Base-by-base conservation (phyloP, 2,329 filamentous ascomycete genomes). In the Claviceps monticola region DNA sequence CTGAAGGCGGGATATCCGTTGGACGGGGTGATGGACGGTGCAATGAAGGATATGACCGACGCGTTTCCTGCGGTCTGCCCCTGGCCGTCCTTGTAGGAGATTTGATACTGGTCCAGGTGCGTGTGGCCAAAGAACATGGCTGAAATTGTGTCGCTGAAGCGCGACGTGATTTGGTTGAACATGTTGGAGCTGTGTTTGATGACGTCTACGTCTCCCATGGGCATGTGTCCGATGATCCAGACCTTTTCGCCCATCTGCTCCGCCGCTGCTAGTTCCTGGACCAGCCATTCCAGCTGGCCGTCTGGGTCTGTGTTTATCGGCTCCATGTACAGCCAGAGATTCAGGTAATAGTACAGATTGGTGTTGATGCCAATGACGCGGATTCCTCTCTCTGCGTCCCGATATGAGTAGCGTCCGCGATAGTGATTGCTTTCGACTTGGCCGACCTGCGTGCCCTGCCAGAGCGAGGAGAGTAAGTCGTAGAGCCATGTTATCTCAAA, bases 341-440 rank as follows among this genome's bases (percentile, higher is more conserved):
- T 80, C 51, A 71, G 63, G 19, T 67, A 70, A 61, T 80, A 80
- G 63, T 74, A 79, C 54, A 79, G 61, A 58, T 79, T 77, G 26
- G 74, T 79, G 65, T 76, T 80, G 56, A 80, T 64, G 4, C 75
- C 78, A 59, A 80, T 78, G 56, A 80, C 64, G n/a, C 74, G 70
- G 53, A 74, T 72, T 65, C 38, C 14, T 4, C 9, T 17, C 3
- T 23, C 4, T 4, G 17, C 7, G 1, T 23, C 9, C 19, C 4
- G 19, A 21, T 37, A 48, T 1, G 23, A 13, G 29, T 51, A 51
- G 14, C 34, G 49, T 13, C 49, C 49, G 26, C 49, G 21, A 16
- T 38, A 11, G 46, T 34, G n/a, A 2, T 14, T 5, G n/a, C 2
- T 14, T 9, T 3, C 5, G 5, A 19, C 9, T 5, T 13, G 5